Conservation (phyloP, 2,329 filamentous ascomycete species). For the Daldinia eschscholtzii region DNA sequence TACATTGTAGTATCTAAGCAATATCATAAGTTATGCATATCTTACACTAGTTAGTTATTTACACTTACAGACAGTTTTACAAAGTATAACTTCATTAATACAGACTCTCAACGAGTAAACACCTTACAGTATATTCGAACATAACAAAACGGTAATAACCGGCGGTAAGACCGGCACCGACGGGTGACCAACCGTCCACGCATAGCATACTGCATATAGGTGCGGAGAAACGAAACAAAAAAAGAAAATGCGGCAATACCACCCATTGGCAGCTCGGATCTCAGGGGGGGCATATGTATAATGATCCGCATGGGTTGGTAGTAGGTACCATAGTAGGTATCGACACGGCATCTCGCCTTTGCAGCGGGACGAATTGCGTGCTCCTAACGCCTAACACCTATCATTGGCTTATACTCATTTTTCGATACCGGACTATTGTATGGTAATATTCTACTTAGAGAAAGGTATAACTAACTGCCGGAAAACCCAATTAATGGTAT, state of each 20-base stretch:
- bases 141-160: background rate
- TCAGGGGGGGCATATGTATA: constrained; percentile 8
- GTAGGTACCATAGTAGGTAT: constrained; percentile 14
- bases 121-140: background rate
- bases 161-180: background rate
- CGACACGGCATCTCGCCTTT: constrained; percentile 8
- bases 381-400: constrained; percentile 6
- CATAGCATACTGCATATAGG: constrained; percentile 6
- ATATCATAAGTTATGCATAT: background rate
- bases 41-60: no score
- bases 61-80: no score
- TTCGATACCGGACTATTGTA: background rate
- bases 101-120: background rate
- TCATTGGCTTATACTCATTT: constrained; percentile 25
- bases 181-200: background rate
- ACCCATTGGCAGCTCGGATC: constrained; percentile 22
- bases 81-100: no score
- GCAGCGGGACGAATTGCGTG: background rate
- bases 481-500: background rate
- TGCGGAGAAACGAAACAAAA: constrained; percentile 1
- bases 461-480: background rate
- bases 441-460: background rate
- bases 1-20: background rate
- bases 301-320: constrained; percentile 23
- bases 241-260: constrained; percentile 18